Evolutionary conservation across 140 eudicot genomes (phyloP).

Genomic region (Bidens hawaiensis): DNA sequence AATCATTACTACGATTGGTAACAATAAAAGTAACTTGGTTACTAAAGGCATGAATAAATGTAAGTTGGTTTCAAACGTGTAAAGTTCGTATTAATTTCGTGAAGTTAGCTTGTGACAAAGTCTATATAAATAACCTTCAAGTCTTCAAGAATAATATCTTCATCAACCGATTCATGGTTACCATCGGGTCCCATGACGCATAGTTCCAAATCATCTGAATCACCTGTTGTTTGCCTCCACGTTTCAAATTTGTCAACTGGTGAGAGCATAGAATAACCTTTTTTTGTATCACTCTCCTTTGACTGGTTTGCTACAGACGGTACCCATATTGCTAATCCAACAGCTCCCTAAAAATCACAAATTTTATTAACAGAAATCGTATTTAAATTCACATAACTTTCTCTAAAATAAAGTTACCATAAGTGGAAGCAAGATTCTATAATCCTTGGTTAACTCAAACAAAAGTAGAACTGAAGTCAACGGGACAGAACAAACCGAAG

Average conservation of each 20-base stretch:
- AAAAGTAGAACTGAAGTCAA: conserved; percentile 93
- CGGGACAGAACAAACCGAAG: conserved; percentile 96
- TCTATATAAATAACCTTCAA: conserved; percentile 48
- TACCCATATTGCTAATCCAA: conserved; percentile 98
- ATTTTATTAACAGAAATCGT: neutral
- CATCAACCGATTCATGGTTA: conserved; percentile 51
- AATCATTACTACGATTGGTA: neutral
- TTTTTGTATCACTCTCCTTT: conserved; percentile 56
- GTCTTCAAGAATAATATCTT: conserved; percentile 65
- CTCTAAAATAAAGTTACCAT: conserved; percentile 45
- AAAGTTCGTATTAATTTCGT: neutral
- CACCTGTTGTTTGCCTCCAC: conserved; percentile 45
- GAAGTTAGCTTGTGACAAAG: neutral
- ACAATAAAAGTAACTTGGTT: neutral
- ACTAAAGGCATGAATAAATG: neutral
- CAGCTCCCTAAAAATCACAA: conserved; percentile 68
- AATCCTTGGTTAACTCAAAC: conserved; percentile 95
- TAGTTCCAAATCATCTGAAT: conserved; percentile 66
- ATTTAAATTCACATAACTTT: neutral
- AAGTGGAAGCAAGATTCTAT: conserved; percentile 96
- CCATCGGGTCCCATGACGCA: conserved; percentile 54
- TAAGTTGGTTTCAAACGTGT: neutral
- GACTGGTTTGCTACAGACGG: conserved; percentile 90
- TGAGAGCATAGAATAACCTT: conserved; percentile 69
- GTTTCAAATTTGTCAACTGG: conserved; percentile 53